Percentiles rank a stretch among this genome's conserved stretches.
Evolutionary conservation across 1,284 basidiomycete species (phyloP).

Genomic region (Singerocomus inundabilis): DNA sequence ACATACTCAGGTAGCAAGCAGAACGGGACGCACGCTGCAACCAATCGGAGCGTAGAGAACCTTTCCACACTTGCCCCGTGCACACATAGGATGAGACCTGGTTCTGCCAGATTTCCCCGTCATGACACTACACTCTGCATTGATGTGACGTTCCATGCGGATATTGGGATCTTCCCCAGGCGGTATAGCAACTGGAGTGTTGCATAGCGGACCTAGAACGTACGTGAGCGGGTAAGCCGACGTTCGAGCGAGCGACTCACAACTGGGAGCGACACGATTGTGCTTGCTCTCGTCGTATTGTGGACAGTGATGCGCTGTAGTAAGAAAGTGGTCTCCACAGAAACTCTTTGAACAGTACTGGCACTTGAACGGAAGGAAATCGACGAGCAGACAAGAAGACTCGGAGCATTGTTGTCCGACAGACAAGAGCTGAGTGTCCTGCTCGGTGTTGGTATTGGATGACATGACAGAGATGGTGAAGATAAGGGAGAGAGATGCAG

Average conservation of each 20-base stretch:
- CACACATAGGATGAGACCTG: constrained; percentile 59
- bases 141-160: constrained; percentile 71
- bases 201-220: constrained; percentile 64
- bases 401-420: constrained; percentile 73
- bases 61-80: constrained; percentile 63
- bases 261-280: constrained; percentile 71
- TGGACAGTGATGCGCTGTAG: constrained; percentile 59
- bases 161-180: constrained; percentile 74
- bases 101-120: constrained; percentile 46
- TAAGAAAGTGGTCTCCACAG: constrained; percentile 74
- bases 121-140: constrained; percentile 61
- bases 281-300: constrained; percentile 68
- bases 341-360: constrained; percentile 65
- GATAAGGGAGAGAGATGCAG: background rate
- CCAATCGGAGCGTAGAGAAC: constrained; percentile 68
- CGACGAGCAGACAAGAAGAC: constrained; percentile 61
- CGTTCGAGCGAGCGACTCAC: constrained; percentile 37
- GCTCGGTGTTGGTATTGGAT: constrained; percentile 32
- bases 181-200: constrained; percentile 65
- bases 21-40: constrained; percentile 56
- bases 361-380: constrained; percentile 82
- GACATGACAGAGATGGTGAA: constrained; percentile 7
- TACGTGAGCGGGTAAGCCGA: constrained; percentile 8
- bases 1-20: background rate
- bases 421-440: constrained; percentile 54